Conservation (phyloP, 805 yeast species). For the Metschnikowia borealis region DNA sequence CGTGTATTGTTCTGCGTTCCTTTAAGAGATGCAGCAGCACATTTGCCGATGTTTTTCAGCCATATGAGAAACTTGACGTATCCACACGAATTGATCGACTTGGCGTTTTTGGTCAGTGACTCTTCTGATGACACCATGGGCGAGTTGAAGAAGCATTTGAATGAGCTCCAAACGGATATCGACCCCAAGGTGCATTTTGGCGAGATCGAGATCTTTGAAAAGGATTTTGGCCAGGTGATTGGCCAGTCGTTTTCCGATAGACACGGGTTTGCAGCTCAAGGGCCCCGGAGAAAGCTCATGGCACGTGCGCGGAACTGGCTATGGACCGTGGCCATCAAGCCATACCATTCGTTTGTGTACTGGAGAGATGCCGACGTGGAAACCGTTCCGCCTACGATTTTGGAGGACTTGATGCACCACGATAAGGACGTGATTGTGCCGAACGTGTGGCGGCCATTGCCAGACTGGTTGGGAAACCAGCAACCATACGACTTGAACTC, state of each 20-base stretch:
- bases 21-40: constrained; percentile 85
- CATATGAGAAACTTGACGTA: constrained; percentile 78
- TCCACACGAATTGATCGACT: constrained; percentile 81
- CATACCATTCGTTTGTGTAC: constrained; percentile 92
- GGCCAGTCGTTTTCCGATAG: constrained; percentile 93
- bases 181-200: constrained; percentile 69
- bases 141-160: constrained; percentile 52
- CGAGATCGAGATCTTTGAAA: constrained; percentile 80
- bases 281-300: constrained; percentile 91
- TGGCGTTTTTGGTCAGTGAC: constrained; percentile 83
- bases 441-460: constrained; percentile 87
- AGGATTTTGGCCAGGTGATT: constrained; percentile 88
- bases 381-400: constrained; percentile 73
- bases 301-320: constrained; percentile 96
- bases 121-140: constrained; percentile 85
- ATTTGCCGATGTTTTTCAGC: constrained; percentile 82
- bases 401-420: constrained; percentile 92
- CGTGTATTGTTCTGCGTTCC: constrained; percentile 85
- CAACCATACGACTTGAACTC: constrained; percentile 84
- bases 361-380: constrained; percentile 99
- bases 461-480: constrained; percentile 80
- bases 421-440: constrained; percentile 91
- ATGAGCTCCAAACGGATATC: constrained; percentile 60
- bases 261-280: constrained; percentile 95
- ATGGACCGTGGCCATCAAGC: constrained; percentile 77